Conservation (phyloP, 2,329 filamentous ascomycete species). For the Hypocrella siamensis region DNA sequence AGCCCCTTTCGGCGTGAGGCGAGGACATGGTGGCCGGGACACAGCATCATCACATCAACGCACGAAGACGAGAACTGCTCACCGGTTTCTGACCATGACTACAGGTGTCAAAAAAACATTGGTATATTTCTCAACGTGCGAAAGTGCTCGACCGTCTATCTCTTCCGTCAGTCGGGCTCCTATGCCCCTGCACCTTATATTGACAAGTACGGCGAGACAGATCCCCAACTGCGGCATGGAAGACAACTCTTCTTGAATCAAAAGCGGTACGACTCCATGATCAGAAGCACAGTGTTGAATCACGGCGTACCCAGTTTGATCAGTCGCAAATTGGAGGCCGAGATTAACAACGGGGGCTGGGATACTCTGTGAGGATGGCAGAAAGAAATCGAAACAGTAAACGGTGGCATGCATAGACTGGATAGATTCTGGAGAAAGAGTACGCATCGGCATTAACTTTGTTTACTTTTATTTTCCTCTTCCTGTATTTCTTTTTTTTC, state of each 20-base stretch:
- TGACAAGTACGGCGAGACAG: slow-evolving; percentile 89
- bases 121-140: slow-evolving; percentile 95
- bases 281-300: slow-evolving; percentile 72
- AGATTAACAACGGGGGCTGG: slow-evolving; percentile 96
- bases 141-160: slow-evolving; percentile 82
- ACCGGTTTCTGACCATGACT: neutral
- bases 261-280: slow-evolving; percentile 77
- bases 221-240: slow-evolving; percentile 74
- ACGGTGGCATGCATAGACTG: neutral
- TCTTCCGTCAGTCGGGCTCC: slow-evolving; percentile 68
- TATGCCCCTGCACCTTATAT: slow-evolving; percentile 85
- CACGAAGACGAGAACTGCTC: neutral
- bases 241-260: slow-evolving; percentile 88
- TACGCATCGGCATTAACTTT: neutral
- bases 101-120: slow-evolving; percentile 71
- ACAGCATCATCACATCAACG: too few species aligned
- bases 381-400: too few species aligned
- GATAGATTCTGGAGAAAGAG: slow-evolving; percentile 4
- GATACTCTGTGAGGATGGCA: slow-evolving; percentile 42
- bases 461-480: neutral
- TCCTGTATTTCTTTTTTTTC: neutral
- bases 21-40: too few species aligned
- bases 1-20: too few species aligned
- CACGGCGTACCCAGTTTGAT: slow-evolving; percentile 83
- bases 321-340: slow-evolving; percentile 76